Conservation (phyloP, 345 rosid genomes). For the thale cress (Arabidopsis thaliana) region TAIR10.1 NC_003074.8:19830501-19831000, state of each 20-base stretch:
- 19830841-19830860: slow-evolving; percentile 46
- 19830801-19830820: not conserved
- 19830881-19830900: slow-evolving; percentile 62
- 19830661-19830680: slow-evolving; percentile 78
- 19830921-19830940: slow-evolving; percentile 71
- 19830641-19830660: slow-evolving; percentile 76
- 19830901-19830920: slow-evolving; percentile 58
- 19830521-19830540: slow-evolving; percentile 4
- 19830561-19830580: slow-evolving; percentile 57
- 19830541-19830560: slow-evolving; percentile 59
- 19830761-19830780: slow-evolving; percentile 64
- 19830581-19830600: slow-evolving; percentile 59
- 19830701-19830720: slow-evolving; percentile 57
- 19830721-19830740: slow-evolving; percentile 55
- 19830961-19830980: slow-evolving; percentile 76
- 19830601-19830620: slow-evolving; percentile 63
- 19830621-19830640: slow-evolving; percentile 67
- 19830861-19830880: slow-evolving; percentile 71
- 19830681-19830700: slow-evolving; percentile 83
- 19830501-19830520: not conserved
- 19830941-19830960: slow-evolving; percentile 55
- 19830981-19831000: slow-evolving; percentile 88
- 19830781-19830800: not conserved
- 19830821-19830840: not conserved
- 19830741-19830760: slow-evolving; percentile 80